Evolutionary conservation across 768 basidiomycete genomes (phyloP).

Genomic region (Dioszegia hungarica): DNA sequence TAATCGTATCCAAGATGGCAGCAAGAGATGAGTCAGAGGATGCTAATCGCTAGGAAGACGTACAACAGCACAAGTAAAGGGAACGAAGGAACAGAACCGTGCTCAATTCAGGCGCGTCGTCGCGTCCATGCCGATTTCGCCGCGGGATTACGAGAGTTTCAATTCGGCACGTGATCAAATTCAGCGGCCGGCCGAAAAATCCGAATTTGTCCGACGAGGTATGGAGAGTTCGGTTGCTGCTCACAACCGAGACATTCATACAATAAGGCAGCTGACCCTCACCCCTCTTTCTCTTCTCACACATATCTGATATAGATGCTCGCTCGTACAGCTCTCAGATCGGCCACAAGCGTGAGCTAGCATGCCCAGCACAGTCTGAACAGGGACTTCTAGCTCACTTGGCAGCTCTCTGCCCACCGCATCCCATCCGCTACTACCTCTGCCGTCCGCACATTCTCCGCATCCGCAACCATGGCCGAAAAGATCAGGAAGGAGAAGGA

Average conservation of each 20-base stretch:
- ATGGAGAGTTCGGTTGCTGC: not conserved
- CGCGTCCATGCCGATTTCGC: no score
- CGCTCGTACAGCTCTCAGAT: conserved; percentile 22
- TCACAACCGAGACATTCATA: not conserved
- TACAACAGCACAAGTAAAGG: no score
- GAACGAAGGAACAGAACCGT: no score
- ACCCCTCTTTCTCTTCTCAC: not conserved
- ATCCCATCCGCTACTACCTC: not conserved
- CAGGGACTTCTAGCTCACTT: not conserved
- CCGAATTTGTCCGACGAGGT: not conserved
- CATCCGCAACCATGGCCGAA: conserved; percentile 40
- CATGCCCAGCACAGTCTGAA: not conserved
- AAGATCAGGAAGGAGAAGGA: conserved; percentile 71
- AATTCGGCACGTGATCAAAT: not conserved
- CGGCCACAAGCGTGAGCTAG: conserved; percentile 40
- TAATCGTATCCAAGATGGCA: no score
- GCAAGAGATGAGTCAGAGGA: no score
- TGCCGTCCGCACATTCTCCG: conserved; percentile 4
- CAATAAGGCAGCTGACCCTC: not conserved
- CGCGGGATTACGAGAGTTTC: no score
- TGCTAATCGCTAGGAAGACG: no score
- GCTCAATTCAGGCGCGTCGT: no score
- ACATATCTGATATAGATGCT: conserved; percentile 20
- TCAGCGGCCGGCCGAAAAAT: not conserved
- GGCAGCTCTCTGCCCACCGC: conserved; percentile 24